Base-by-base conservation (phyloP, 1,284 basidiomycete species). In the Phellopilus nigrolimitatus region DNA sequence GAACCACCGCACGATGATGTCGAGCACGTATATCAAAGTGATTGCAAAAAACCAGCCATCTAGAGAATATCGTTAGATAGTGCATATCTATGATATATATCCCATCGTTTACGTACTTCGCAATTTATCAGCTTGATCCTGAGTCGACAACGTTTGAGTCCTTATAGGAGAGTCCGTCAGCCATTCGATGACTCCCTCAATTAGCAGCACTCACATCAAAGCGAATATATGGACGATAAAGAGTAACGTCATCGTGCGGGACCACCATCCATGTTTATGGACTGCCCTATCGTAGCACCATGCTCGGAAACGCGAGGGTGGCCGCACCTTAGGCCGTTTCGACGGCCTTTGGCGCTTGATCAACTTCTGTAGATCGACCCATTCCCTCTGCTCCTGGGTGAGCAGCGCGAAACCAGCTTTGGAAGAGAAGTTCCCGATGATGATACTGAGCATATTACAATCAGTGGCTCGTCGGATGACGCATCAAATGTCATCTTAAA, bases 201-300 rank as follows among this genome's bases (percentile, higher is more conserved):
- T 41, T 49, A 15, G 36, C 21, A 31, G 3, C 13, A 71, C 87
- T 58, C 62, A 91, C 92, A 94, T 91, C 49, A 99, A 73, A 5
- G 85, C 80, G 37, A 91, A 61, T 38, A 97, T 88, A 62, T 97
- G 94, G n/a, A 89, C 53, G 28, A 91, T 69, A 63, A 95, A 95
- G 21, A 97, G 65, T 10, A 81, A 65, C 0, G 92, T 95, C 82
- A 95, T 91, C 52, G 71, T 71, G 44, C 87, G 75, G 13, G 88
- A 81, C 95, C 95, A 99, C 83, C 88, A 95, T 0, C 95, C 95
- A 59, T 94, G 87, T 67, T 98, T 98, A 54, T 84, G 78, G 17
- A 92, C 83, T 0, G 95, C 92, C 28, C 91, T 81, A 56, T 94
- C 86, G 66, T 86, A 97, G 66, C 95, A 98, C 95, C 95, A 98